Percentiles rank a stretch among this genome's conserved stretches.
phyloP scores from a whole-genome alignment of 192 early-diverging fungal species.

The Coemansia sp. region DNA sequence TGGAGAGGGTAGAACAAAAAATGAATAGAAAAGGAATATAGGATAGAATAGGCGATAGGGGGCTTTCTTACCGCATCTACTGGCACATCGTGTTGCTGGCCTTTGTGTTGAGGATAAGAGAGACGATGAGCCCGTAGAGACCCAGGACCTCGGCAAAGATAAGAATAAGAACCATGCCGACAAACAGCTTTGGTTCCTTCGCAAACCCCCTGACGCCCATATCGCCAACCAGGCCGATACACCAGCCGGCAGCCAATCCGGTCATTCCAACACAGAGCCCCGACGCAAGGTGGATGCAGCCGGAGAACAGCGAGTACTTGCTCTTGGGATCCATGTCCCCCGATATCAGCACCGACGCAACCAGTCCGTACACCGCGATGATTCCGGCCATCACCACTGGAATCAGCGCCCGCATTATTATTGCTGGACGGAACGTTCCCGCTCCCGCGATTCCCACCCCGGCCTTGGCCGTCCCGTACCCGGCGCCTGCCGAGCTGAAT shows the following conservation, averaged over 20 bases:
- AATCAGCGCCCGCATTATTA: slow-evolving; percentile 87
- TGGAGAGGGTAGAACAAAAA: no score
- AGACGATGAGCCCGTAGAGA: slow-evolving; percentile 95
- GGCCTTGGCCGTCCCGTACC: slow-evolving; percentile 97
- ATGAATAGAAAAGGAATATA: no score
- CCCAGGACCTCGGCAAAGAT: slow-evolving; percentile 99
- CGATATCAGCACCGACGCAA: slow-evolving; percentile 89
- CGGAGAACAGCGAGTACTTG: slow-evolving; percentile 57
- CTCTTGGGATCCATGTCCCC: slow-evolving; percentile 58
- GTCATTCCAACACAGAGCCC: slow-evolving; percentile 90
- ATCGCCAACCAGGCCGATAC: slow-evolving; percentile 97
- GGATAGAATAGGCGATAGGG: no score
- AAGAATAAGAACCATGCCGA: slow-evolving; percentile 93
- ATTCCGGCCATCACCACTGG: slow-evolving; percentile 99
- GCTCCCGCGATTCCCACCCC: slow-evolving; percentile 95
- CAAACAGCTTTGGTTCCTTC: slow-evolving; percentile 89
- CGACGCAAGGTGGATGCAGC: slow-evolving; percentile 91
- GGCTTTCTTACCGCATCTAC: background rate
- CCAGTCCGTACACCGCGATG: slow-evolving; percentile 97
- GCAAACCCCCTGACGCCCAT: slow-evolving; percentile 89
- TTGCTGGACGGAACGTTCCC: slow-evolving; percentile 91
- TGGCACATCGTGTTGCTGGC: slow-evolving; percentile 57
- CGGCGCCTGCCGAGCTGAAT: slow-evolving; percentile 88
- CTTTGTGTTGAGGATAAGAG: slow-evolving; percentile 97
- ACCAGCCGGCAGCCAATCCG: slow-evolving; percentile 93